Base-by-base conservation (phyloP, 352 stramenopile species). In the Globisporangium nunn region DNA sequence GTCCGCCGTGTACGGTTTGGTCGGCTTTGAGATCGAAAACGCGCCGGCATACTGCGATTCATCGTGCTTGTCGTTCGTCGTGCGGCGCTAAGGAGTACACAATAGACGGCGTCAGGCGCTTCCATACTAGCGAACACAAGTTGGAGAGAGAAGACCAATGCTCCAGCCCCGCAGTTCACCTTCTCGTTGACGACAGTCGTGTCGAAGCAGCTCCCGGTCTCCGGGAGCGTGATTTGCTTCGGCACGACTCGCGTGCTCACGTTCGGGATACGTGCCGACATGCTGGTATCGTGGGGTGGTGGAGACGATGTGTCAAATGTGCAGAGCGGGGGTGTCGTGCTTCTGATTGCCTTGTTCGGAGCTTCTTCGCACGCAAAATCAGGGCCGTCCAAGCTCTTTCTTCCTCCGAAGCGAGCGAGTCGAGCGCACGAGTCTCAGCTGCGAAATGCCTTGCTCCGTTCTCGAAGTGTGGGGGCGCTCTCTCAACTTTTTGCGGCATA, bases 201-300 rank as follows among this genome's bases (percentile, higher is more conserved):
- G 71, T 98, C 95, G 59, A 98, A 98, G 65, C 93, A 97, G 55
- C 92, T 98, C 12, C 93, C 92, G 0, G 93, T 98, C 71, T 98
- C 88, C 6, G 79, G 75, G 29, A 96, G 58, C 18, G 80, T 50
- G 43, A 89, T 74, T 29, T 72, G 79, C 57, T 89, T 89, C 15
- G 83, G 79, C 61, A 91, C 83, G 55, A 93, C 88, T 41, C 81
- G 78, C 49, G 81, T 93, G 71, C 71, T 90, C 50, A 91, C 81
- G 55, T 93, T 93, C 8, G 83, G 81, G 48, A 93, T 93, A 56
- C 81, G 79, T 35, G 71, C 63, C 52, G 78, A 75, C 70, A 84
- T 85, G 10, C 3, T 17, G 11, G 10, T 17, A 3, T 43, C 11
- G 5, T 87, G 63, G 89, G 11, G 79, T 78, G 71, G 75, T 89